Base-by-base conservation (phyloP, 805 yeast genomes). In the Lipomyces spencermartinsiae region DNA sequence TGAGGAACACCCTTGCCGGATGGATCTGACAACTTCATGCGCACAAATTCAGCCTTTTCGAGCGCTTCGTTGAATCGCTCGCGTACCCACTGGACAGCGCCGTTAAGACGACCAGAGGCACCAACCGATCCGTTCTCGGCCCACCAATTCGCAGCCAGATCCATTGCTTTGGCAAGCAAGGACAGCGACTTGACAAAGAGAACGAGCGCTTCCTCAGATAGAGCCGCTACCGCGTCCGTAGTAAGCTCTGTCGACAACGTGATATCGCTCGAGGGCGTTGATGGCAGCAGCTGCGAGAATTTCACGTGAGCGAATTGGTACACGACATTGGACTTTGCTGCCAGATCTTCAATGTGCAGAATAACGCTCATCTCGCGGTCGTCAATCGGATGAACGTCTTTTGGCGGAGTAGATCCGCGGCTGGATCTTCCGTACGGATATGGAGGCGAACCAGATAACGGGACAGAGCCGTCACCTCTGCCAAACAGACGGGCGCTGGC, bases 131-230 rank as follows among this genome's bases (percentile, higher is more conserved):
- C 75, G 72, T 77, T 84, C 80, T 63, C 79, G 69, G 86, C 84
- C 98, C 98, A 95, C 98, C 98, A 95, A 14, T 84, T 88, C 56
- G 93, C 87, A 0, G 97, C 97, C 54, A 87, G 78, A 61, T 87
- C 84, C 96, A 94, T 93, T 0, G 97, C 97, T 68, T 84, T 87
- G 0, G 97, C 94, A 62, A 94, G 82, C 16, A 93, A 80, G 0
- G 97, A 87, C 58, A 95, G 82, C 0, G 96, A 86, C 78, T 93
- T 94, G 70, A 93, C 89, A 78, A 93, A 94, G 65, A 94, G 80
- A 0, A 89, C 89, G 25, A 93, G 87, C 1, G 98, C 96, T 76
- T 95, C 98, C 73, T 90, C 93, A 67, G 96, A 87, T 4, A 93
- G 72, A 8, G 69, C 67, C 73, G 82, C 84, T 56, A 81, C 81